Evolutionary conservation across 208 protist species (phyloP).

Genomic region (Crithidia acanthocephali): DNA sequence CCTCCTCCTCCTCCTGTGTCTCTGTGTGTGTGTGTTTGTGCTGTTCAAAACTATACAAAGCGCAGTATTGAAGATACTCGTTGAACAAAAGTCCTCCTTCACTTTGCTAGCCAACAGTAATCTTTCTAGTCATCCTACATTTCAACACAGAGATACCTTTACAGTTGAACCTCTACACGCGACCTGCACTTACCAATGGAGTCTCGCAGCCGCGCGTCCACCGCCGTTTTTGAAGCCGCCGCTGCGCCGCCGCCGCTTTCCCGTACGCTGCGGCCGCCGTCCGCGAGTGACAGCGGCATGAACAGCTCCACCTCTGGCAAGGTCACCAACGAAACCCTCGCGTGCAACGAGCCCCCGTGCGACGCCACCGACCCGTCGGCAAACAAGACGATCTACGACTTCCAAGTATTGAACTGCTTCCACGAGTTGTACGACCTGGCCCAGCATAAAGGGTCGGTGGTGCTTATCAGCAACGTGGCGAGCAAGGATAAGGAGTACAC

Average conservation of each 20-base stretch:
- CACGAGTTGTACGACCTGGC: conserved; percentile 75
- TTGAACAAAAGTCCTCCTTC: too few species aligned
- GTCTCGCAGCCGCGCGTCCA: conserved; percentile 3
- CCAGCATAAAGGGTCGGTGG: conserved; percentile 80
- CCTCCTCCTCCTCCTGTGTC: too few species aligned
- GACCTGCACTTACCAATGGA: neutral
- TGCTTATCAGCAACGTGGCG: conserved; percentile 92
- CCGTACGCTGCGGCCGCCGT: neutral
- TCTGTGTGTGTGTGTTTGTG: too few species aligned
- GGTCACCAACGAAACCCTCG: conserved; percentile 22
- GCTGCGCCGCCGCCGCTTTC: neutral
- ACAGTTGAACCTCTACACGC: neutral
- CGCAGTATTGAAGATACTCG: too few species aligned
- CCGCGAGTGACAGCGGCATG: neutral
- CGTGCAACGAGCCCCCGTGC: conserved; percentile 9
- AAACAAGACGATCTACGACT: conserved; percentile 66
- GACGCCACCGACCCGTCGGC: conserved; percentile 19
- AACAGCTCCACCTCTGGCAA: conserved; percentile 1
- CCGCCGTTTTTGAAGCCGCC: conserved; percentile 3
- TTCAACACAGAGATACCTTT: too few species aligned
- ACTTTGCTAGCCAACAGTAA: too few species aligned
- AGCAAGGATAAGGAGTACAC: conserved; percentile 89
- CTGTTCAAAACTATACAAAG: too few species aligned
- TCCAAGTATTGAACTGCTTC: conserved; percentile 60
- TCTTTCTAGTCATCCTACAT: too few species aligned